Evolutionary conservation across 176 grass and related monocot species (phyloP).

Genomic region (Juncus inflexus): DNA sequence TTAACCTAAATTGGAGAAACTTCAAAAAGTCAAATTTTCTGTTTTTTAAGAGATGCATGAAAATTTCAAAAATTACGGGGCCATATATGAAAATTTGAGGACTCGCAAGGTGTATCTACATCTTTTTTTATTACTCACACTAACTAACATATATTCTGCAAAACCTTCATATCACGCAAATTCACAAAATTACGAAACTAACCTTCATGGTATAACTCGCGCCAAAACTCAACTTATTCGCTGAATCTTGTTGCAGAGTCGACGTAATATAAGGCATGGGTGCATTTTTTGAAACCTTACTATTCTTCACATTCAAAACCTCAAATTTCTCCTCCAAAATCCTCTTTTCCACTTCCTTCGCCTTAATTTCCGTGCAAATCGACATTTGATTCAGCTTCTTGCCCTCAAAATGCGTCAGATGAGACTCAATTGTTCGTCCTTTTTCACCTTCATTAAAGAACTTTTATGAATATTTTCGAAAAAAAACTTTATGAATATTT

Average conservation of each 20-base stretch:
- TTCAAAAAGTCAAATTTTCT: no score
- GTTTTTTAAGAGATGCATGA: no score
- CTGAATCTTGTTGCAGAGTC: conserved; percentile 89
- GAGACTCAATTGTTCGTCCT: conserved; percentile 34
- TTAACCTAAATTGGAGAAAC: no score
- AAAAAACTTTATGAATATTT: no score
- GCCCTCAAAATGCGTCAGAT: conserved; percentile 64
- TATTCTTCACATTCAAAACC: conserved; percentile 64
- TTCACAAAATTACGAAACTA: conserved; percentile 25
- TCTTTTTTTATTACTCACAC: no score
- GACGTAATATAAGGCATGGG: conserved; percentile 95
- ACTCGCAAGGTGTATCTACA: no score
- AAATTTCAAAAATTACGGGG: no score
- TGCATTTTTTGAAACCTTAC: conserved; percentile 63
- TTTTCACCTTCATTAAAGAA: not conserved
- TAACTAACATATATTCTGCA: no score
- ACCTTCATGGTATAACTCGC: conserved; percentile 89
- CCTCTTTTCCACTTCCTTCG: conserved; percentile 48
- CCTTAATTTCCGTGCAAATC: conserved; percentile 56
- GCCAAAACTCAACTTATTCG: conserved; percentile 65
- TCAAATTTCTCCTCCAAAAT: conserved; percentile 56
- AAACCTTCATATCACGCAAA: no score
- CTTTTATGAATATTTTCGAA: no score
- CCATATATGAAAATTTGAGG: no score
- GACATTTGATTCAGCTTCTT: conserved; percentile 80